Evolutionary conservation across 2,329 filamentous ascomycete genomes (phyloP).

Genomic region (Fusarium sp.): DNA sequence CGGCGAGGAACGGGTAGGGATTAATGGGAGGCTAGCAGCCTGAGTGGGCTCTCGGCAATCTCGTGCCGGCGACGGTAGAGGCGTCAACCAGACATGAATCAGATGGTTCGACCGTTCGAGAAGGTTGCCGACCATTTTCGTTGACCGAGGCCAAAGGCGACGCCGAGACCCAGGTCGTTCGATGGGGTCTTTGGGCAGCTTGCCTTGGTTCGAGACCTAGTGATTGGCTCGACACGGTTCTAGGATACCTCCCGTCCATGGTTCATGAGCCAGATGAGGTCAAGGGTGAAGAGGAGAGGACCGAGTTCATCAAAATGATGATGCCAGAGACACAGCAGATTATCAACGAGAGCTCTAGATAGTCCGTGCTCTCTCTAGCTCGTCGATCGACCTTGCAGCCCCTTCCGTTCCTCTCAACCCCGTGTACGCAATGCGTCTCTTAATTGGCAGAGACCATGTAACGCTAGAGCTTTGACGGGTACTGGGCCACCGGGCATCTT

Average conservation of each 20-base stretch:
- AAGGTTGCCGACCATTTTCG: constrained; percentile 30
- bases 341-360: neutral
- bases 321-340: neutral
- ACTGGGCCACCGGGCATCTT: neutral
- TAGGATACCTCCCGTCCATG: constrained; percentile 2
- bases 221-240: constrained; percentile 24
- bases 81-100: constrained; percentile 23
- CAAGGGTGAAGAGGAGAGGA: constrained; percentile 3
- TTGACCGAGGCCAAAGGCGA: constrained; percentile 32
- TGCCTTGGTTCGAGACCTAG: neutral
- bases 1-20: constrained; percentile 13
- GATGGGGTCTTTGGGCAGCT: neutral
- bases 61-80: constrained; percentile 31
- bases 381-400: constrained; percentile 15
- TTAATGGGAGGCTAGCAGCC: constrained; percentile 2
- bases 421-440: constrained; percentile 19
- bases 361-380: constrained; percentile 31
- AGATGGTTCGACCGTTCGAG: constrained; percentile 27
- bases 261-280: constrained; percentile 7
- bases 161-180: constrained; percentile 22
- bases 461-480: neutral
- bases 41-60: constrained; percentile 37
- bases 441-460: constrained; percentile 19
- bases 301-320: neutral
- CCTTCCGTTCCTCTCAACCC: constrained; percentile 21